A percentile compares a stretch with the other conserved stretches of the same genome.
Conservation (phyloP, 2,329 filamentous ascomycete species). For the Akanthomyces lecanii region DNA sequence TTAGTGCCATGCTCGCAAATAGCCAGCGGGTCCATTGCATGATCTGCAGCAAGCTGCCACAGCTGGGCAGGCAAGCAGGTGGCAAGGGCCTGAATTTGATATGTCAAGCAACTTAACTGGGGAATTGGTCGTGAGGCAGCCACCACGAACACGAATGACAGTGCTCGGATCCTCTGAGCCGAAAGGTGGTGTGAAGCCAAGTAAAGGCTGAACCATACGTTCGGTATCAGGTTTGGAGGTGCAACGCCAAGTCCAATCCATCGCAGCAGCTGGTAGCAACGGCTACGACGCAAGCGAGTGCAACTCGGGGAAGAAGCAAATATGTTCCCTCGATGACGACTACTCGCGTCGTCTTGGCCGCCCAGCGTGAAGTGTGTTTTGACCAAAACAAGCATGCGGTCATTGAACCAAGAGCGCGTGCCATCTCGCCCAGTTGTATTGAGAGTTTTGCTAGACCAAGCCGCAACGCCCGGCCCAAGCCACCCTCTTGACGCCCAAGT, state of each 20-base stretch:
- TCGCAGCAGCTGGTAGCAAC: background rate
- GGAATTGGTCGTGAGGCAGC: background rate
- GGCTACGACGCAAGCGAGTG: background rate
- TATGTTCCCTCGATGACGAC: background rate
- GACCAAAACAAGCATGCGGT: background rate
- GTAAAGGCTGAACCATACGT: slow-evolving; percentile 3
- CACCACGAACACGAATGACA: background rate
- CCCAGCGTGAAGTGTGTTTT: background rate
- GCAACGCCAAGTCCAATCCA: background rate
- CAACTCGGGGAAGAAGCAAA: background rate
- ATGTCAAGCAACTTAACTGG: background rate
- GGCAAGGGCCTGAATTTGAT: background rate
- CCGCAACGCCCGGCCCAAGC: background rate
- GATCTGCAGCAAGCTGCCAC: background rate
- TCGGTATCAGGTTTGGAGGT: background rate
- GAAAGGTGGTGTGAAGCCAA: slow-evolving; percentile 4
- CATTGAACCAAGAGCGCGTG: background rate
- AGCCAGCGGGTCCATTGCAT: background rate
- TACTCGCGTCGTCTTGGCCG: background rate
- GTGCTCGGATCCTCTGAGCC: background rate
- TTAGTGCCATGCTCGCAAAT: background rate
- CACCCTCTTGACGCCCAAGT: background rate
- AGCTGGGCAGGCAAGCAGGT: background rate
- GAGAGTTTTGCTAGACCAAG: background rate
- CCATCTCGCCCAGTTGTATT: background rate